Conservation (phyloP, 1,284 basidiomycete species). For the Crucibulum cyathiforme region DNA sequence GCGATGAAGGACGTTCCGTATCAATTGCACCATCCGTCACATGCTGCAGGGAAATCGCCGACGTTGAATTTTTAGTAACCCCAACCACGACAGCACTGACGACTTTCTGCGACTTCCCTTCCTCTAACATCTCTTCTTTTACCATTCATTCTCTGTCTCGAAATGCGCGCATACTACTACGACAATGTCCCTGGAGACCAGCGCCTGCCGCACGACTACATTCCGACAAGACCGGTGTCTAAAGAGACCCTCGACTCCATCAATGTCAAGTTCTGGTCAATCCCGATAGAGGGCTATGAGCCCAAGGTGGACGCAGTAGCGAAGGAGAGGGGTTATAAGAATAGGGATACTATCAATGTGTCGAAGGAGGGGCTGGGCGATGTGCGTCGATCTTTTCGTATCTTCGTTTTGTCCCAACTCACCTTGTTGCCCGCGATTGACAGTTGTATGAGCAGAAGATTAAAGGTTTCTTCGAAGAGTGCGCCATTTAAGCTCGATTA, state of each 20-base stretch:
- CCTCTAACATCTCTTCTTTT: too few species aligned
- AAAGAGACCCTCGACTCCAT: conserved; percentile 51
- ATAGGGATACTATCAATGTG: conserved; percentile 72
- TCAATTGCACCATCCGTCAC: too few species aligned
- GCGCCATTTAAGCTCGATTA: conserved; percentile 20
- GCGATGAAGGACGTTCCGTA: too few species aligned
- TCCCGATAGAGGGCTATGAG: conserved; percentile 59
- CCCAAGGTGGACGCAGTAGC: conserved; percentile 60
- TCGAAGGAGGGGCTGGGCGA: conserved; percentile 74
- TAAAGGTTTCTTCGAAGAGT: conserved; percentile 78
- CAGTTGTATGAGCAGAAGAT: conserved; percentile 71
- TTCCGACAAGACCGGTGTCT: conserved; percentile 52
- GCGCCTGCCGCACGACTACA: conserved; percentile 66
- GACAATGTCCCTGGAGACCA: conserved; percentile 75
- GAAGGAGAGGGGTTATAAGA: conserved; percentile 69
- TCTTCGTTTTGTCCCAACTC: not conserved
- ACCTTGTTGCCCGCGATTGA: not conserved
- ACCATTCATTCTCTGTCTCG: too few species aligned
- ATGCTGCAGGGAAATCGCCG: too few species aligned
- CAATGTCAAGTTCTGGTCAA: conserved; percentile 58
- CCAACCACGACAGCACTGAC: too few species aligned
- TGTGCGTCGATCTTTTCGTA: conserved; percentile 12
- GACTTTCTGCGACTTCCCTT: too few species aligned
- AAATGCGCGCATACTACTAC: conserved; percentile 76
- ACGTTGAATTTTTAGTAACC: too few species aligned